A percentile compares a stretch with the other conserved stretches of the same genome.
These are phyloP conservation scores for Serpula lacrymans DNA, from an alignment of 768 basidiomycete genomes.

Conservation along the genomic window DNA sequence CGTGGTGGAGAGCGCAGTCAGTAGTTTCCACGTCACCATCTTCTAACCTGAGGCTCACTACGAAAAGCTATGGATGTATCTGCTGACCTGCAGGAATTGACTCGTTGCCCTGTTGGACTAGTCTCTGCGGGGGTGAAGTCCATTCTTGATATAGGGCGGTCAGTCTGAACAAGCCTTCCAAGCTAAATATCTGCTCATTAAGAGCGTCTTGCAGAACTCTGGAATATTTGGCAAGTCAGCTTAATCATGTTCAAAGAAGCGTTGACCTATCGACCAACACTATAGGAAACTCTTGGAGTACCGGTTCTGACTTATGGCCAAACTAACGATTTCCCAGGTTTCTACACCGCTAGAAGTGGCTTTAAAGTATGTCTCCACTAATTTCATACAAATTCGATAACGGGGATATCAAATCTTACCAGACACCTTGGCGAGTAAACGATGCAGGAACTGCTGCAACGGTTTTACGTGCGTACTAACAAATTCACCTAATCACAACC, in stretches of 20 bases:
- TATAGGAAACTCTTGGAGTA: conserved; percentile 91
- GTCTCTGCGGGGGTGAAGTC: conserved; percentile 94
- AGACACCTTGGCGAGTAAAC: conserved; percentile 79
- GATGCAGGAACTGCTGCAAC: conserved; percentile 66
- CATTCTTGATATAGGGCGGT: conserved; percentile 90
- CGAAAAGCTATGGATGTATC: conserved; percentile 89
- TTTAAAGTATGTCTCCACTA: conserved; percentile 50
- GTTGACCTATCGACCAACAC: background rate
- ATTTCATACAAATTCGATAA: background rate
- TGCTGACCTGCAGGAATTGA: conserved; percentile 87
- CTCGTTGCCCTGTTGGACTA: conserved; percentile 86
- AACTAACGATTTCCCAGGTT: conserved; percentile 88
- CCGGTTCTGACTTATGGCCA: conserved; percentile 79
- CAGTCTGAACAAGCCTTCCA: conserved; percentile 9
- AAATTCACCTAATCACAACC: too few relatives aligned
- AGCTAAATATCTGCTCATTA: background rate
- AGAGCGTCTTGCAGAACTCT: conserved; percentile 52
- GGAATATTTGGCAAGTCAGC: conserved; percentile 65
- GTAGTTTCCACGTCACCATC: conserved; percentile 11
- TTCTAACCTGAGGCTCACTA: conserved; percentile 1
- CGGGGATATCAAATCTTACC: conserved; percentile 5
- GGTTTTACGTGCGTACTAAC: conserved; percentile 57
- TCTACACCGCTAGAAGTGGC: conserved; percentile 84
- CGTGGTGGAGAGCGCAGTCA: conserved; percentile 67
- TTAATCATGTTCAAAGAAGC: background rate